These are phyloP conservation scores for Fusarium secorum DNA, from an alignment of 2,329 filamentous ascomycete species.

Conservation along the genomic window DNA sequence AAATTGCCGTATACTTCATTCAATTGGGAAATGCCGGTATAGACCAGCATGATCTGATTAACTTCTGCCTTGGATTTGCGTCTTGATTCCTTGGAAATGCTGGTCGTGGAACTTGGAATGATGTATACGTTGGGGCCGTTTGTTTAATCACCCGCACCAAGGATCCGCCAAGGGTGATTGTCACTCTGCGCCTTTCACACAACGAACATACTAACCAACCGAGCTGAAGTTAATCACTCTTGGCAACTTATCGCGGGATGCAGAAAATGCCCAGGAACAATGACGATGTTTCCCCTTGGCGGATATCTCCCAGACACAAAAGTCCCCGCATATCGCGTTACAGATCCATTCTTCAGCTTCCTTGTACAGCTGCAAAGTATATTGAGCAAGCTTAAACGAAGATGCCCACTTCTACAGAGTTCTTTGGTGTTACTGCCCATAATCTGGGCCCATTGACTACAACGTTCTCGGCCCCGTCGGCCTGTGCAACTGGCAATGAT, in stretches of 20 bases:
- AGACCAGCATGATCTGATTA: accelerated
- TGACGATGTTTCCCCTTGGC: neutral
- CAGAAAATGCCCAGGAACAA: neutral
- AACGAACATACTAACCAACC: neutral
- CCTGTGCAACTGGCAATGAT: neutral
- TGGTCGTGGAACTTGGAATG: accelerated
- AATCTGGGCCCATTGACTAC: neutral
- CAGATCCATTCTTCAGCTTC: neutral
- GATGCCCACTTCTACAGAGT: slow-evolving; percentile 1
- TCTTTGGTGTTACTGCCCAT: neutral
- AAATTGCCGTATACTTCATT: neutral
- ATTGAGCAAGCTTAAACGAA: accelerated
- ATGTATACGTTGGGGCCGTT: neutral
- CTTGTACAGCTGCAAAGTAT: neutral
- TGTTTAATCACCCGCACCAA: accelerated
- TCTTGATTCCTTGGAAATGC: neutral
- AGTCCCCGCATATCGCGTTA: neutral
- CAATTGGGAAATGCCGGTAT: accelerated
- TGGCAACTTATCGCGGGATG: neutral
- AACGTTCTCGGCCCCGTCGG: neutral
- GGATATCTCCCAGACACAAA: neutral
- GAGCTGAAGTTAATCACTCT: neutral
- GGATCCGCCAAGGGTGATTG: neutral
- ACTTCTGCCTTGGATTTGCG: neutral
- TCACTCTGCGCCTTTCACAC: accelerated